A percentile compares a stretch with the other conserved stretches of the same genome.
phyloP scores from a whole-genome alignment of 2,329 filamentous ascomycete species.

The Colletotrichum sp. region DNA sequence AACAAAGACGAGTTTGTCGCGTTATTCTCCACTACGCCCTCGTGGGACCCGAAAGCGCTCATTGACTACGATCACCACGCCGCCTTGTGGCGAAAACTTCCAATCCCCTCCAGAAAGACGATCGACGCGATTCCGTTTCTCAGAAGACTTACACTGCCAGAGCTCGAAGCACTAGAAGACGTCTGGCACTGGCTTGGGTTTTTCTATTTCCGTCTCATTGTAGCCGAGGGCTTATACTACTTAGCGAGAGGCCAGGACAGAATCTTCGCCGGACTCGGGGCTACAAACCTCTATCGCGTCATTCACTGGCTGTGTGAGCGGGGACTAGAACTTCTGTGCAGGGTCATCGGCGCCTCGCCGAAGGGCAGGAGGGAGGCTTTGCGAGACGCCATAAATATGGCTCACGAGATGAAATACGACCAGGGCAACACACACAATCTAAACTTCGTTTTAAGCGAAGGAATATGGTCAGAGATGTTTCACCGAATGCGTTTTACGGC shows the following conservation, averaged over 20 bases:
- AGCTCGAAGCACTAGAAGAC: neutral
- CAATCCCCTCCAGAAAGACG: neutral
- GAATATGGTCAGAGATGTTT: neutral
- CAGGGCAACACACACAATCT: fast-evolving
- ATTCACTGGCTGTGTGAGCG: neutral
- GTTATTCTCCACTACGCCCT: neutral
- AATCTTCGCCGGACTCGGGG: no score
- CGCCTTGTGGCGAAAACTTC: neutral
- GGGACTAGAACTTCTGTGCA: neutral
- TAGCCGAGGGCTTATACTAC: neutral
- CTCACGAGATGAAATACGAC: neutral
- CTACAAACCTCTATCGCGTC: no score
- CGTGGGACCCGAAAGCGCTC: neutral
- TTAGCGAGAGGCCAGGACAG: neutral
- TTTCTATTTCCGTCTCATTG: neutral
- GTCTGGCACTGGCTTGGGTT: neutral
- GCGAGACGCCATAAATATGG: neutral
- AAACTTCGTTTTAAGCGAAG: neutral
- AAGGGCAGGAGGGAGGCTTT: neutral
- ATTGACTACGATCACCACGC: neutral
- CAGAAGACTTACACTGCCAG: neutral
- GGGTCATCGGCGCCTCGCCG: neutral
- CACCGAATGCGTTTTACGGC: neutral
- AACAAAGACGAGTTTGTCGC: neutral
- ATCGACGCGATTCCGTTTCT: neutral